Conservation (phyloP, 768 basidiomycete species). For the Crassisporium funariophilum region DNA sequence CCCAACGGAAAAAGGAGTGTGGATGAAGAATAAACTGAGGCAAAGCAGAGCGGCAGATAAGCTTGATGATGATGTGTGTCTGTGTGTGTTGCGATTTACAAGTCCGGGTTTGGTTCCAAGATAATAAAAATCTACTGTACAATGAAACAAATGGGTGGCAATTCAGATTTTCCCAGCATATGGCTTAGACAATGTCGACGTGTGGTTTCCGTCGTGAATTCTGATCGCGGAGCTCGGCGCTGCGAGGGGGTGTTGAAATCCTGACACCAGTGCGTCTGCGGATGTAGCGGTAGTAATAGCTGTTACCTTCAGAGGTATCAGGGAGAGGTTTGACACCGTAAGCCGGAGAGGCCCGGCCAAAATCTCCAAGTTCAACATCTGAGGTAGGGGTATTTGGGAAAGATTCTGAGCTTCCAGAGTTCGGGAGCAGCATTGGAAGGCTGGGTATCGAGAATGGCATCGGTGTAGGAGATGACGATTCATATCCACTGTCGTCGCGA, state of each 20-base stretch:
- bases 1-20: no score
- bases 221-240: conserved; percentile 31
- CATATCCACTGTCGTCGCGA: conserved; percentile 41
- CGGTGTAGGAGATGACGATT: conserved; percentile 38
- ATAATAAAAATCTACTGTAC: no score
- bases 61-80: no score
- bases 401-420: conserved; percentile 43
- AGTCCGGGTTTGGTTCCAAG: no score
- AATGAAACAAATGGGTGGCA: conserved; percentile 3
- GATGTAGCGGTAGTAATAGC: conserved; percentile 31
- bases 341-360: conserved; percentile 17
- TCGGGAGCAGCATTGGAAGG: conserved; percentile 56
- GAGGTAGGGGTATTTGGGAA: conserved; percentile 43
- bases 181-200: conserved; percentile 26
- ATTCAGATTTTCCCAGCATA: conserved; percentile 1
- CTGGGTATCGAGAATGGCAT: conserved; percentile 66
- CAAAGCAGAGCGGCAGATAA: no score
- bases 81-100: no score
- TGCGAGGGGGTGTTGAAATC: conserved; percentile 43
- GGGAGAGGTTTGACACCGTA: conserved; percentile 22
- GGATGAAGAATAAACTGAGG: no score
- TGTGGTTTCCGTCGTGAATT: conserved; percentile 32
- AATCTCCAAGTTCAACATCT: conserved; percentile 31
- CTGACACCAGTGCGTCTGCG: conserved; percentile 44
- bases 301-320: conserved; percentile 29